Evolutionary conservation across 345 rosid species (phyloP).

Genomic region (Angophora floribunda): DNA sequence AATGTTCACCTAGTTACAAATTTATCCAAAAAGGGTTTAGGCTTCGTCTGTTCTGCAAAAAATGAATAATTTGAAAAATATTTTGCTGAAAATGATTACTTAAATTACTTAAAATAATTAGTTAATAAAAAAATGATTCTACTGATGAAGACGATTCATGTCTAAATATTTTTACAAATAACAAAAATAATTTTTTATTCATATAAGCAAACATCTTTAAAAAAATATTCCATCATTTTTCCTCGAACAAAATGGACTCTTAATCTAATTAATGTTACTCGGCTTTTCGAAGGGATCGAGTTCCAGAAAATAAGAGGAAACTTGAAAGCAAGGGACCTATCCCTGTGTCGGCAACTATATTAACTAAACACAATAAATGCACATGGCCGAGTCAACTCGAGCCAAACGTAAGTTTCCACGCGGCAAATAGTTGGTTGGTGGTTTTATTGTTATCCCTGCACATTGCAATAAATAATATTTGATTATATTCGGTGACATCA

Average conservation of each 20-base stretch:
- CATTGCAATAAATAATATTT: not conserved
- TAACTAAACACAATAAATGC: not conserved
- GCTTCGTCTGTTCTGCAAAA: not conserved
- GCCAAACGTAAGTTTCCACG: not conserved
- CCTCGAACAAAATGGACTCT: not conserved
- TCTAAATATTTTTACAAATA: not conserved
- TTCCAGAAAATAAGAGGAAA: not conserved
- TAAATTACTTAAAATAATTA: not conserved
- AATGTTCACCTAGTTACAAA: not conserved
- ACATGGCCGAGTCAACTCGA: not conserved
- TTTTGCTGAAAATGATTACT: not conserved
- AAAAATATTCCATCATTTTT: not conserved
- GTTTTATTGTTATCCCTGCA: not conserved
- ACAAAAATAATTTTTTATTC: not conserved
- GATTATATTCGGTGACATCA: not conserved
- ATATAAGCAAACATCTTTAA: not conserved
- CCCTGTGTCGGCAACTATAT: not conserved
- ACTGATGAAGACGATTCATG: not conserved
- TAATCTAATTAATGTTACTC: not conserved
- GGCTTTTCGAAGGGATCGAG: not conserved
- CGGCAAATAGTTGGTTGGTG: not conserved
- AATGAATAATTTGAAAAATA: not conserved
- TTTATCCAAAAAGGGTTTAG: not conserved
- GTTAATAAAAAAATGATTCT: not conserved
- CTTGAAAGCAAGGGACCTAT: not conserved